Evolutionary conservation across 225 moss, liverwort and hornwort genomes (phyloP), one percentile per base, ranked within the genome.

Genomic region (Anthoceros angustus): DNA sequence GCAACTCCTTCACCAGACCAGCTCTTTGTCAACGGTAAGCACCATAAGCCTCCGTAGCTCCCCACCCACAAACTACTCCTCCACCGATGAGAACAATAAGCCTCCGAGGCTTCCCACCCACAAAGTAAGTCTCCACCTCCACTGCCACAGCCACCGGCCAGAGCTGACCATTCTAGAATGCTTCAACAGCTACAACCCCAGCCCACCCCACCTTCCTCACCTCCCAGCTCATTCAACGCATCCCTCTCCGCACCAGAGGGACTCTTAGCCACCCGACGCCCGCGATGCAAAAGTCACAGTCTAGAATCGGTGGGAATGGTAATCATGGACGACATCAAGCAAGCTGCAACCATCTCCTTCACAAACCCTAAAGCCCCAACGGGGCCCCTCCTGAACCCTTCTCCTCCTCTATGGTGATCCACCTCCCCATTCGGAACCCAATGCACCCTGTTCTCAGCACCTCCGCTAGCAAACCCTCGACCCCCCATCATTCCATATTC

Each of bases 141-240:
- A 68, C 72, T 79, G n/a, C n/a, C n/a, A 15, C 68, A 63, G 21
- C 64, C 84, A 67, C 91, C 95, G 39, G 83, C 72, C 73, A 98
- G 84, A 42, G 89, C 78, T 40, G 78, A n/a, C n/a, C n/a, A n/a
- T n/a, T 84, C 39, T 92, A 75, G 41, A 88, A 88, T 40, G 77
- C 85, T 74, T 98, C 98, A 45, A 92, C 88, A 64, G 98, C 92
- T 65, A 80, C n/a, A n/a, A n/a, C n/a, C n/a, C n/a, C n/a, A n/a
- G n/a, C n/a, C 84, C 40, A 89, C 77, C 21, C 85, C 86, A 10
- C 89, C 89, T 74, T 85, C 82, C 72, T 85, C 86, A 18, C 82
- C 87, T 66, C 82, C 94, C 42, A 88, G 74, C 69, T 89, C 92
- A 42, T 82, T 77, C 68, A 92, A 48, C 9, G 92, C 87, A 66